A percentile compares a stretch with the other conserved stretches of the same genome.
phyloP scores from a whole-genome alignment of 2,329 filamentous ascomycete species.

The Lachnellula hyalina region DNA sequence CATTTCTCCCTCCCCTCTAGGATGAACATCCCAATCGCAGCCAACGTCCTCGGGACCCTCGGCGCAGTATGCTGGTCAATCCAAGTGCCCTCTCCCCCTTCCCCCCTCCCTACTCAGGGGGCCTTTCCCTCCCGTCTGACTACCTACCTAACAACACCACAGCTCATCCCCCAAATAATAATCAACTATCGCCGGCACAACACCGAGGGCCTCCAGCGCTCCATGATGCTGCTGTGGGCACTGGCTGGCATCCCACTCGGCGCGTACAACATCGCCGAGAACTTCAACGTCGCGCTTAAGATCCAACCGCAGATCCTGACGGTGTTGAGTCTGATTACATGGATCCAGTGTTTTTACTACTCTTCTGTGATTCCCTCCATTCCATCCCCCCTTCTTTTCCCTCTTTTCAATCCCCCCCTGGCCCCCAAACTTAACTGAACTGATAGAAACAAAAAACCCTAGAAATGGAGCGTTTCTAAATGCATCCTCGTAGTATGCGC shows the following conservation, averaged over 20 bases:
- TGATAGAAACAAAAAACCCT: background rate
- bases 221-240: conserved; percentile 70
- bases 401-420: background rate
- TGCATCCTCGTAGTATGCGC: conserved; percentile 44
- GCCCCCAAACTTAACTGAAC: too few species aligned
- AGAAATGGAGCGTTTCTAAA: conserved; percentile 48
- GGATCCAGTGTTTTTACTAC: conserved; percentile 31
- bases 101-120: too few species aligned
- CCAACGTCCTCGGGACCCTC: conserved; percentile 54
- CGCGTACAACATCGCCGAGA: conserved; percentile 31
- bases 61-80: conserved; percentile 64
- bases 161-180: conserved; percentile 65
- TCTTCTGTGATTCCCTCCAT: conserved; percentile 39
- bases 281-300: conserved; percentile 30
- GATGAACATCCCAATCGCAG: conserved; percentile 51
- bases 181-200: conserved; percentile 63
- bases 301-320: conserved; percentile 33
- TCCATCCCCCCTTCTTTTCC: background rate
- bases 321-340: conserved; percentile 31
- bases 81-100: conserved; percentile 38
- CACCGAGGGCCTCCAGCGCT: conserved; percentile 58
- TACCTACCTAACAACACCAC: background rate
- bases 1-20: background rate
- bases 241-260: conserved; percentile 63
- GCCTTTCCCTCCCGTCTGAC: too few species aligned